Conservation (phyloP, 2,329 filamentous ascomycete genomes). For the Apiospora aurea region DNA sequence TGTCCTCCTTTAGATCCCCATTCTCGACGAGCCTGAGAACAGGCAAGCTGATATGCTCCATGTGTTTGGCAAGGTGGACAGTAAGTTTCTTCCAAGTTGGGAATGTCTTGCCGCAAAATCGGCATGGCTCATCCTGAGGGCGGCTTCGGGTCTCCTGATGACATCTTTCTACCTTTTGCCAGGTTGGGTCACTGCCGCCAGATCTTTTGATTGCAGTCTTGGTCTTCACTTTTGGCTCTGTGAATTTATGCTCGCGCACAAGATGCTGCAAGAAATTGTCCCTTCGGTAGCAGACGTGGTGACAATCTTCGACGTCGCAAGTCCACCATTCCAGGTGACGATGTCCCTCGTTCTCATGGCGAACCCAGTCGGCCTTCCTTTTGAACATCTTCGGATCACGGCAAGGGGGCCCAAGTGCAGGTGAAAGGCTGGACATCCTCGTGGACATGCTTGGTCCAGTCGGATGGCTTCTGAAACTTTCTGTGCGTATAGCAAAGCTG, state of each 20-base stretch:
- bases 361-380: slow-evolving; percentile 93
- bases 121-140: slow-evolving; percentile 80
- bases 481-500: slow-evolving; percentile 85
- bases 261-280: slow-evolving; percentile 95
- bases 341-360: slow-evolving; percentile 92
- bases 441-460: slow-evolving; percentile 97
- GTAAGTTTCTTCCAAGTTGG: slow-evolving; percentile 91
- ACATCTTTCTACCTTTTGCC: slow-evolving; percentile 80
- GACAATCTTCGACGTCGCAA: slow-evolving; percentile 82
- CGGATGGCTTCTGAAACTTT: slow-evolving; percentile 87
- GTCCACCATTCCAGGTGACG: slow-evolving; percentile 91
- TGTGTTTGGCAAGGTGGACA: slow-evolving; percentile 91
- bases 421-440: slow-evolving; percentile 94
- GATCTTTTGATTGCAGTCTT: slow-evolving; percentile 71
- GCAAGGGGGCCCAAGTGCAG: slow-evolving; percentile 85
- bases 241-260: slow-evolving; percentile 87
- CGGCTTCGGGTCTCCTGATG: slow-evolving; percentile 71
- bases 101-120: slow-evolving; percentile 84
- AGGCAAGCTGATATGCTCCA: slow-evolving; percentile 90
- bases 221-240: slow-evolving; percentile 81
- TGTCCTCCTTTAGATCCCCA: slow-evolving; percentile 63
- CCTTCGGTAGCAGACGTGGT: slow-evolving; percentile 82
- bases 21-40: slow-evolving; percentile 68
- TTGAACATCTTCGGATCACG: slow-evolving; percentile 91
- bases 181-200: slow-evolving; percentile 68